phyloP scores from a whole-genome alignment of 108 stramenopile species.

The Mediolabrus comicus region DNA sequence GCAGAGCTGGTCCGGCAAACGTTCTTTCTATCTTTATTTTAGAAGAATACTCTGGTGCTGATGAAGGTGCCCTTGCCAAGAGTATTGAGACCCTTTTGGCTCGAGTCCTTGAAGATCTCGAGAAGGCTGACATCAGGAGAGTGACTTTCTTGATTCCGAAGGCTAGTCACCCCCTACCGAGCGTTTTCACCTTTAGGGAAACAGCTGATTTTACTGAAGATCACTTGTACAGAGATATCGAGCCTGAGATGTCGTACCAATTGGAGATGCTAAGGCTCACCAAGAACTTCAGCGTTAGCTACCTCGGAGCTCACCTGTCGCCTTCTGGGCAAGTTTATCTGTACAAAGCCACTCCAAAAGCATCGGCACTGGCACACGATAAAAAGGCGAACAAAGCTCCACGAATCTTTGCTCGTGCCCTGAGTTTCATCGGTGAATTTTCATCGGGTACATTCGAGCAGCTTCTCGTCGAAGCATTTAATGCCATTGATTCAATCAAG shows the following conservation, averaged over 20 bases:
- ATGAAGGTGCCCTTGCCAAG: constrained; percentile 52
- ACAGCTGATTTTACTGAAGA: constrained; percentile 86
- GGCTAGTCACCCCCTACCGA: constrained; percentile 56
- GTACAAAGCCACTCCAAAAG: constrained; percentile 87
- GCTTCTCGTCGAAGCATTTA: constrained; percentile 92
- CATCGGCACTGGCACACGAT: constrained; percentile 75
- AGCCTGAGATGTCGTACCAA: constrained; percentile 89
- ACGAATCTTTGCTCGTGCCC: constrained; percentile 80
- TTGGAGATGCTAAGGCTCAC: constrained; percentile 87
- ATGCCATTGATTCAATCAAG: constrained; percentile 79
- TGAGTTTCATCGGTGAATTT: constrained; percentile 82
- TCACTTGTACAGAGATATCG: constrained; percentile 88
- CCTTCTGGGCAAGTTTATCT: constrained; percentile 90
- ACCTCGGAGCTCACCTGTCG: constrained; percentile 75
- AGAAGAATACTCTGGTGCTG: constrained; percentile 34
- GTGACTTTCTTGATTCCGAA: constrained; percentile 77
- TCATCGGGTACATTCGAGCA: constrained; percentile 81
- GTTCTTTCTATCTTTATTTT: constrained; percentile 85
- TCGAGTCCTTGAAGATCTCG: constrained; percentile 45
- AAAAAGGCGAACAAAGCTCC: constrained; percentile 80
- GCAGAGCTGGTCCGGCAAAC: constrained; percentile 69
- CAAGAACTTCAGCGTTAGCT: constrained; percentile 86
- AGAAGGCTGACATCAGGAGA: constrained; percentile 73
- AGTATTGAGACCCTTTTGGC: constrained; percentile 52
- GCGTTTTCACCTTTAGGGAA: constrained; percentile 92